Conservation (phyloP, 139 green algal species). For the Chlorella sp. region DNA sequence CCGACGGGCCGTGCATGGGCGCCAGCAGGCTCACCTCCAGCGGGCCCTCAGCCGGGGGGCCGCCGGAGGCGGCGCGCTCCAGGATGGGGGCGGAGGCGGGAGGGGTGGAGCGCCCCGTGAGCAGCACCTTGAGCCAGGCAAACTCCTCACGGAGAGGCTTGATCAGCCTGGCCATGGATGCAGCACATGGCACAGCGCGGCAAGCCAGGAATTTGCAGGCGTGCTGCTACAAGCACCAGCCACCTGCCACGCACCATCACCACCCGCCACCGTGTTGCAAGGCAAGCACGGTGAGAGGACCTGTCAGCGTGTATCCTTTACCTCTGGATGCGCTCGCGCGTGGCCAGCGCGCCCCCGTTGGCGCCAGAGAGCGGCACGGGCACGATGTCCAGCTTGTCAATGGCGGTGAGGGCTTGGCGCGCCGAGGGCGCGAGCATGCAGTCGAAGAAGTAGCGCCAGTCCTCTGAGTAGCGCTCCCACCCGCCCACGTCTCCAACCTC, state of each 20-base stretch:
- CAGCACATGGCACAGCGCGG: no score
- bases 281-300: no score
- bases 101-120: neutral
- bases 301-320: no score
- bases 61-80: neutral
- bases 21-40: slow-evolving; percentile 25
- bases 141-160: slow-evolving; percentile 3
- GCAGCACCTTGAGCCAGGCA: slow-evolving; percentile 1
- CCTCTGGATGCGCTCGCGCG: no score
- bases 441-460: slow-evolving; percentile 93
- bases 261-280: no score
- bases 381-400: slow-evolving; percentile 74
- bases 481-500: slow-evolving; percentile 49
- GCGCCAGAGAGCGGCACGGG: neutral
- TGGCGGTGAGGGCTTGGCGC: slow-evolving; percentile 37
- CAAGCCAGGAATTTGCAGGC: no score
- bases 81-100: neutral
- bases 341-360: no score
- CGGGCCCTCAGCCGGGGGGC: neutral
- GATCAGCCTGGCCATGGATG: slow-evolving; percentile 5
- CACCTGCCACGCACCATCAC: no score
- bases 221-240: no score
- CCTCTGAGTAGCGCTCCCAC: slow-evolving; percentile 64
- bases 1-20: slow-evolving; percentile 83
- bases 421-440: slow-evolving; percentile 72